Percentiles rank a stretch among this genome's conserved stretches.
These are phyloP conservation scores for Cryptococcus maquisensis DNA, from an alignment of 1,284 basidiomycete species.

Conservation along the genomic window DNA sequence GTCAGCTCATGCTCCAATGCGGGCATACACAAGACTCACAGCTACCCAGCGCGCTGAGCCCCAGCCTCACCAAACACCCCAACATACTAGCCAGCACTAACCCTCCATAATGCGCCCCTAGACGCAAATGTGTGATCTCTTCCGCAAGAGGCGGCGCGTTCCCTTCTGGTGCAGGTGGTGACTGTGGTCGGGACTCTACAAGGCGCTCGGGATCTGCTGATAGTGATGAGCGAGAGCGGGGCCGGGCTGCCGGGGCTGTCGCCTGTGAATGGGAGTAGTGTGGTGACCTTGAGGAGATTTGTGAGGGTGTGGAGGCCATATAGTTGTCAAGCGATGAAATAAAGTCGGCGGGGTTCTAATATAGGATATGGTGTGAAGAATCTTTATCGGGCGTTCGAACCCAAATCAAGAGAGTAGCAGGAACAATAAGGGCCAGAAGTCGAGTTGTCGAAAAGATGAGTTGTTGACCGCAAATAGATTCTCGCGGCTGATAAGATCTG, in stretches of 20 bases:
- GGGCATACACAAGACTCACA: conserved; percentile 27
- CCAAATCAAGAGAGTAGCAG: too few species aligned
- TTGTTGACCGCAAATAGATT: too few species aligned
- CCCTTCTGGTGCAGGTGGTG: conserved; percentile 4
- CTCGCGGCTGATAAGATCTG: too few species aligned
- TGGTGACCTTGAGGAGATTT: not conserved
- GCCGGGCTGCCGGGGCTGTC: not conserved
- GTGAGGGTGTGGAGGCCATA: not conserved
- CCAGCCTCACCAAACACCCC: conserved; percentile 72
- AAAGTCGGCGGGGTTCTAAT: not conserved
- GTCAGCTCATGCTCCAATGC: not conserved
- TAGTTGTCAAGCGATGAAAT: not conserved
- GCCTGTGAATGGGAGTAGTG: not conserved
- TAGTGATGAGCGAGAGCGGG: conserved; percentile 3
- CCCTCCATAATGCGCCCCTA: conserved; percentile 52
- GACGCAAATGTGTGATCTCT: conserved; percentile 18
- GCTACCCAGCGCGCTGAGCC: conserved; percentile 61
- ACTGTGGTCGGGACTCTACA: conserved; percentile 1
- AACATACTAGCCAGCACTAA: conserved; percentile 72
- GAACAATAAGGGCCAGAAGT: too few species aligned
- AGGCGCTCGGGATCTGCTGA: conserved; percentile 12
- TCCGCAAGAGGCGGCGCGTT: conserved; percentile 15
- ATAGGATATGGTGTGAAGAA: not conserved
- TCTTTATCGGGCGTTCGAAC: too few species aligned
- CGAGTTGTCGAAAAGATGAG: too few species aligned